Conservation (phyloP, 306 rosid species). For the Rubus idaeus region DNA sequence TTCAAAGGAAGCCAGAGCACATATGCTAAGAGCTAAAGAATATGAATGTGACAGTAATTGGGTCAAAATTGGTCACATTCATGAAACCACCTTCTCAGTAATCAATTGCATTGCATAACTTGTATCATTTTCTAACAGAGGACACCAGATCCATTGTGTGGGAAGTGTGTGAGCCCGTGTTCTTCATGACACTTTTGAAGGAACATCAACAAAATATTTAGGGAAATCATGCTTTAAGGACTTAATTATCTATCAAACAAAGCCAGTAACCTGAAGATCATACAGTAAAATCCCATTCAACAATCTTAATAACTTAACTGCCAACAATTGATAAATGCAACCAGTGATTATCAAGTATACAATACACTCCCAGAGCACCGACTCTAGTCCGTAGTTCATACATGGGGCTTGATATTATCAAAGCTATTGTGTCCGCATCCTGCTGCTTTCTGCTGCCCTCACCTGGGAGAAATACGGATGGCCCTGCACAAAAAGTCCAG, state of each 20-base stretch:
- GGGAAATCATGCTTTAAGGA: neutral
- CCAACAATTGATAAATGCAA: constrained; percentile 27
- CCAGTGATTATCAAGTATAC: constrained; percentile 27
- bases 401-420: constrained; percentile 1
- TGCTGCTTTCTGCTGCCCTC: constrained; percentile 94
- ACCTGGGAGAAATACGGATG: constrained; percentile 90
- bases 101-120: no score
- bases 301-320: constrained; percentile 16
- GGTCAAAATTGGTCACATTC: neutral
- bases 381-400: constrained; percentile 34
- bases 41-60: neutral
- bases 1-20: neutral
- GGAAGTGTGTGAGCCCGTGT: no score
- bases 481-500: constrained; percentile 47
- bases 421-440: constrained; percentile 69
- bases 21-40: neutral
- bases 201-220: neutral
- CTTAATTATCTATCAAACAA: constrained; percentile 3
- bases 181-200: neutral
- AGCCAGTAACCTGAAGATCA: neutral
- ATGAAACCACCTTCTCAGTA: no score
- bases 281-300: constrained; percentile 31
- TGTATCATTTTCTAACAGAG: no score
- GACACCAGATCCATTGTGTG: no score
- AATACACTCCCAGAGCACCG: constrained; percentile 43